Evolutionary conservation across 495 filamentous ascomycete genomes (phyloP), one percentile per base, ranked within the genome.

Genomic region (Penicillium paxilli): DNA sequence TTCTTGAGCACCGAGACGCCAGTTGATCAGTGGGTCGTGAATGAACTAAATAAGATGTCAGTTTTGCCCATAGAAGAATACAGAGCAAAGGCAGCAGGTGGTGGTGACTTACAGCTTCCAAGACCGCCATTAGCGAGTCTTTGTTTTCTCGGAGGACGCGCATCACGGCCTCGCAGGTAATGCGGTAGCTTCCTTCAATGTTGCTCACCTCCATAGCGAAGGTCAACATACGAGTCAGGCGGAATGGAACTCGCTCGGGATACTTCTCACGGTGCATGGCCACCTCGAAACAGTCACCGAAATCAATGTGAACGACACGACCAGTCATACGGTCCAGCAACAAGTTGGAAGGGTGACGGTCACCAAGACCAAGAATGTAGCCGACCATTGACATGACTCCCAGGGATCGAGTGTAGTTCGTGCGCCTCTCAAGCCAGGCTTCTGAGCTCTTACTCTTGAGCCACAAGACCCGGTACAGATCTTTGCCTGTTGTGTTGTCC

Each of bases 301-400:
- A 99, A 76, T 99, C 94, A 58, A 98, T 96, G 68, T 99, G 94
- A 52, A 99, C 86, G 50, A 99, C 91, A 69, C 91, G 95, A 60
- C 94, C 94, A 5, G 92, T 99, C 56, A 94, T 85, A 20, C 90
- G 86, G 72, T 98, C 94, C 24, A 99, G 84, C 85, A 99, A 92
- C 64, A 99, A 78, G 64, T 99, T 99, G 48, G 91, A 96, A 24
- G 94, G 94, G 73, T 99, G 94, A 26, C 94, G 85, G 68, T 99
- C 94, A 25, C 94, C 94, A 38, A 99, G 80, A 57, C 94, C 94
- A 37, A 99, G 87, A 63, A 99, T 96, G 65, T 99, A 98, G 50
- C 94, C 94, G 8, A 97, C 94, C 93, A 99, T 99, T n/a, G 92
- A 96, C 94, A 98, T 99, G 52, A 97, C 95, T 58, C 90, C 94